phyloP scores from a whole-genome alignment of 2,329 filamentous ascomycete genomes.

The Colletotrichum caudatum region DNA sequence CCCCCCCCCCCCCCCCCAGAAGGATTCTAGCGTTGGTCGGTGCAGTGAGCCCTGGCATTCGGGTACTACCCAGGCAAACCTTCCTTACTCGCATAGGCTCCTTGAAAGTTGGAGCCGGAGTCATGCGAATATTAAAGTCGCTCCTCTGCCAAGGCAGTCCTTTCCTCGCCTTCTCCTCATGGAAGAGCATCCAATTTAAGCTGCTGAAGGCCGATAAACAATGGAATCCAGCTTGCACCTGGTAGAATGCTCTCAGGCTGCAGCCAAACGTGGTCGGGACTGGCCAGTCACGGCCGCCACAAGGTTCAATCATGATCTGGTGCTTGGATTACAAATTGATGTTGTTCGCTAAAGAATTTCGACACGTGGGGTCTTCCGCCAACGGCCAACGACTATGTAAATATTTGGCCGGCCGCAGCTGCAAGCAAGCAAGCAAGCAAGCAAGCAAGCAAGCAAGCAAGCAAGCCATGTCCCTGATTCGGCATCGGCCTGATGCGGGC shows the following conservation, averaged over 20 bases:
- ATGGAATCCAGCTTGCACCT: background rate
- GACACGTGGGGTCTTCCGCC: background rate
- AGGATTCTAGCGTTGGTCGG: conserved; percentile 21
- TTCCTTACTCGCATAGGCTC: background rate
- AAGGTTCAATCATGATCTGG: no score
- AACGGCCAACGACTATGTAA: no score
- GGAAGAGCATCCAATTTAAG: background rate
- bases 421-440: conserved; percentile 8
- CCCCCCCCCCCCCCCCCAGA: no score
- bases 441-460: no score
- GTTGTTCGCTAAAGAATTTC: background rate
- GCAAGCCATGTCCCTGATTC: background rate
- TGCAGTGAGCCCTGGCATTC: background rate
- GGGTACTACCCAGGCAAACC: background rate
- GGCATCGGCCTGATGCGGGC: background rate
- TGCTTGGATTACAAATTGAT: background rate
- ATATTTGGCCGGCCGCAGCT: conserved; percentile 3
- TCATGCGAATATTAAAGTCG: no score
- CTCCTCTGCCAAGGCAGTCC: background rate
- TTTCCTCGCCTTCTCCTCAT: background rate
- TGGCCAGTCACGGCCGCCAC: background rate
- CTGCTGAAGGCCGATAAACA: background rate
- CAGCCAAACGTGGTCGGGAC: background rate
- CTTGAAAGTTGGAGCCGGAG: background rate
- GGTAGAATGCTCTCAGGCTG: background rate